Base-by-base conservation (phyloP, 1,139 yeast genomes). In the Saccharomyces uvarum region DNA sequence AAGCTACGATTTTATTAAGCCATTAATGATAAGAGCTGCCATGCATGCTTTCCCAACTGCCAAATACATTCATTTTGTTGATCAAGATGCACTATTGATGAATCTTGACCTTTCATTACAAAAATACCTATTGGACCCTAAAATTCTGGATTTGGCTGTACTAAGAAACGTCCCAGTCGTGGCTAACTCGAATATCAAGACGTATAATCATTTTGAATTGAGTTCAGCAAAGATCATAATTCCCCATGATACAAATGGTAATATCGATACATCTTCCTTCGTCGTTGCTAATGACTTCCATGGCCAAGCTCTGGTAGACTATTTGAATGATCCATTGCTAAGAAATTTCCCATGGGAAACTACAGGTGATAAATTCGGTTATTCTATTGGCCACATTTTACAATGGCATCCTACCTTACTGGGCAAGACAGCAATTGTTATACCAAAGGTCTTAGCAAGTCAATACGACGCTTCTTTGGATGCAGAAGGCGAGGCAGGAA, bases 371-470 rank as follows among this genome's bases (percentile, higher is more conserved):
- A 80, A 80, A 16, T 80, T 80, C 29, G 84, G 87, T 2, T 82
- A 81, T 58, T 78, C 83, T 11, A 88, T 91, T 53, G 81, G 89
- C 26, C 98, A 93, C 69, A 75, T 89, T 42, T 74, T 90, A 60
- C 97, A 89, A 70, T 93, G 98, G 99, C 99, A 93, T 68, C 96
- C 96, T 11, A 80, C 79, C 51, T 73, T 86, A 46, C 76, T 91
- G 61, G 78, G 86, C 54, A 85, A 82, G 63, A 77, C 95, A 4
- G 86, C 89, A 0, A 71, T 91, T 11, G 79, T 93, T 0, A 88
- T 89, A 5, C 75, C 82, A 47, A 77, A 81, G 61, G 70, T 77
- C n/a, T 75, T 84, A 51, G 77, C 80, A 13, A 72, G 84, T 28
- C 63, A 73, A 16, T 77, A 77, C 54, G 67, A 73, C 41, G 70